A percentile compares a stretch with the other conserved stretches of the same genome.
Evolutionary conservation across 345 rosid species (phyloP).

Genomic region (Sisymbrium altissimum): DNA sequence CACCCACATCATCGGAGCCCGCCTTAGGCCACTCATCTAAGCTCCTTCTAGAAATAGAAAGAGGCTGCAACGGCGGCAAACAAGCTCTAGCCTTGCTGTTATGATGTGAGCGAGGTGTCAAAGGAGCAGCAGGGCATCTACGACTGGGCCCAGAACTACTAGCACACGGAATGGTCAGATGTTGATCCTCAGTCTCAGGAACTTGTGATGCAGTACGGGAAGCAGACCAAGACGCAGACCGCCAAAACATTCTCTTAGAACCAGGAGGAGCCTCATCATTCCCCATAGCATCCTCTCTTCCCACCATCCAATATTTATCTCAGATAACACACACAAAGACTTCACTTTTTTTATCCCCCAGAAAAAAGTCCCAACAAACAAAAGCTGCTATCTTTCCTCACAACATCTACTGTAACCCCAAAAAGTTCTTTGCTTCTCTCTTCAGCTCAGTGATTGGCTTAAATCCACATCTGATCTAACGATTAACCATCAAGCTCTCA

Average conservation of each 20-base stretch:
- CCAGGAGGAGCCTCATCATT: constrained; percentile 54
- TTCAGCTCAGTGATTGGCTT: constrained; percentile 12
- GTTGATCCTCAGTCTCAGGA: constrained; percentile 49
- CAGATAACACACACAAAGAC: constrained; percentile 12
- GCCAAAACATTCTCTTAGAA: constrained; percentile 80
- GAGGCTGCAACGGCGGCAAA: constrained; percentile 93
- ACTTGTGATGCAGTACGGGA: constrained; percentile 70
- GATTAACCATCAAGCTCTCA: constrained; percentile 21
- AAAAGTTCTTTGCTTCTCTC: no score
- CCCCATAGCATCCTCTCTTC: constrained; percentile 68
- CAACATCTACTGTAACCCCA: constrained; percentile 14
- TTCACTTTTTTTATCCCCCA: constrained; percentile 26
- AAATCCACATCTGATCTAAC: constrained; percentile 25
- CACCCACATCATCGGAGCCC: constrained; percentile 90
- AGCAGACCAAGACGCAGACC: constrained; percentile 97
- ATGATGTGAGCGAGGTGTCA: constrained; percentile 90
- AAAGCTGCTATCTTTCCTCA: constrained; percentile 7
- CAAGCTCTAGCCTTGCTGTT: constrained; percentile 82
- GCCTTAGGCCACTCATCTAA: constrained; percentile 99
- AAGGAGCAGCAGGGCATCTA: constrained; percentile 61
- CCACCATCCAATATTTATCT: constrained; percentile 63
- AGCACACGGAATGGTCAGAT: constrained; percentile 39
- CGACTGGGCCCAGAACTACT: constrained; percentile 45
- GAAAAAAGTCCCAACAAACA: no score
- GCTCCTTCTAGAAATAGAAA: constrained; percentile 85